Percentiles rank a stretch among this genome's conserved stretches.
Conservation (phyloP, 2,329 filamentous ascomycete genomes). For the Juglanconis sp. region DNA sequence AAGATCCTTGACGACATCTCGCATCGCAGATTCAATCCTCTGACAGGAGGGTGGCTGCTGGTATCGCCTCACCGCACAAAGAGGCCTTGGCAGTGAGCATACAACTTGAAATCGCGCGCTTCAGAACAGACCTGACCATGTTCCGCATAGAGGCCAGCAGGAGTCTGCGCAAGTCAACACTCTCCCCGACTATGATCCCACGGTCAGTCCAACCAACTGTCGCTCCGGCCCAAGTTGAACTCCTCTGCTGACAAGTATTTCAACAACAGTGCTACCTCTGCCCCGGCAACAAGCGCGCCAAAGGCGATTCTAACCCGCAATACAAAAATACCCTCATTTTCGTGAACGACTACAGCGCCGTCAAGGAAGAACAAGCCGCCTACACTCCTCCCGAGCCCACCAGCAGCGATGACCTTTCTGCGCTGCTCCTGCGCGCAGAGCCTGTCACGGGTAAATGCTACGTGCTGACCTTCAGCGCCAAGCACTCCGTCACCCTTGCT, state of each 20-base stretch:
- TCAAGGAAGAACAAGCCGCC: slow-evolving; percentile 86
- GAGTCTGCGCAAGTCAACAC: slow-evolving; percentile 66
- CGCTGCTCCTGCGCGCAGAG: slow-evolving; percentile 75
- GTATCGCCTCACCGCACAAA: slow-evolving; percentile 96
- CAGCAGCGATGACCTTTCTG: slow-evolving; percentile 59
- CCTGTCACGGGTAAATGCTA: slow-evolving; percentile 94
- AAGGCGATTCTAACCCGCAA: slow-evolving; percentile 80
- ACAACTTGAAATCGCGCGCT: background rate
- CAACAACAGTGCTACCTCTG: slow-evolving; percentile 81
- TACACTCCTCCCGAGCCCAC: slow-evolving; percentile 50
- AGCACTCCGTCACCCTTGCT: slow-evolving; percentile 87
- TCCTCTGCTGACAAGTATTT: slow-evolving; percentile 12
- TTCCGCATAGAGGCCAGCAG: slow-evolving; percentile 64
- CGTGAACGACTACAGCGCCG: slow-evolving; percentile 95
- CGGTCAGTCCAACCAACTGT: slow-evolving; percentile 37
- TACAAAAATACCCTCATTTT: slow-evolving; percentile 90
- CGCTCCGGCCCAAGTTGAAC: background rate
- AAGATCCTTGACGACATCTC: slow-evolving; percentile 91
- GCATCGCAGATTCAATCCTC: slow-evolving; percentile 87
- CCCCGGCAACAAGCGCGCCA: slow-evolving; percentile 83
- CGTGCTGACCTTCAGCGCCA: slow-evolving; percentile 89
- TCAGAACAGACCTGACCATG: background rate
- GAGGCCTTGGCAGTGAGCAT: slow-evolving; percentile 90
- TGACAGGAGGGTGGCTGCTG: slow-evolving; percentile 86
- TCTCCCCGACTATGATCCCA: slow-evolving; percentile 78